These are phyloP conservation scores for Coemansia sp. DNA, from an alignment of 192 early-diverging fungal genomes.

Conservation along the genomic window DNA sequence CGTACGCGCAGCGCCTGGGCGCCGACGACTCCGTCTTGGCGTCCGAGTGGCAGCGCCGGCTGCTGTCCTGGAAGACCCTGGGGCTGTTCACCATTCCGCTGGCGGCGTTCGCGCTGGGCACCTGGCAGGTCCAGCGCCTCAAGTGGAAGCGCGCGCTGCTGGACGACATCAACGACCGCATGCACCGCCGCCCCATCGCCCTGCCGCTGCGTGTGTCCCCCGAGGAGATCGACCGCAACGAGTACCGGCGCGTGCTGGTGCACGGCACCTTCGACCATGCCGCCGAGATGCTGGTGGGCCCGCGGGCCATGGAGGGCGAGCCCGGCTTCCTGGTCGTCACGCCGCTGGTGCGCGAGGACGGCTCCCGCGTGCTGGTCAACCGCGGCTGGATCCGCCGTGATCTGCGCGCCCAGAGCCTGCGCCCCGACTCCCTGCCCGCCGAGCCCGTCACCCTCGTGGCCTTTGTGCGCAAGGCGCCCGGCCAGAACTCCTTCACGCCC, in stretches of 20 bases:
- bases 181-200: constrained; percentile 66
- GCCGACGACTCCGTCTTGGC: constrained; percentile 46
- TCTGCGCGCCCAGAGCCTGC: constrained; percentile 56
- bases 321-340: constrained; percentile 74
- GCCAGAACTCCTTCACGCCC: constrained; percentile 59
- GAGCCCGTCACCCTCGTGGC: constrained; percentile 66
- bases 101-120: constrained; percentile 65
- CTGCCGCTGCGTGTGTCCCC: constrained; percentile 64
- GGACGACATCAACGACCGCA: constrained; percentile 59
- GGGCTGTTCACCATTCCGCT: constrained; percentile 43
- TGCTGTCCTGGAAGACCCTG: constrained; percentile 54
- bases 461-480: constrained; percentile 58
- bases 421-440: constrained; percentile 54
- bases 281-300: constrained; percentile 81
- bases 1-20: constrained; percentile 37
- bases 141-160: constrained; percentile 87
- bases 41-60: constrained; percentile 38
- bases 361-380: constrained; percentile 74
- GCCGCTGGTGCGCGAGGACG: constrained; percentile 69
- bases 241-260: constrained; percentile 74
- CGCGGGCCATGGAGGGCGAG: constrained; percentile 65
- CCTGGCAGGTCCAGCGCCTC: constrained; percentile 86
- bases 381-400: constrained; percentile 85
- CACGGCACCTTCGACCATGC: constrained; percentile 68
- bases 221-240: constrained; percentile 58